Evolutionary conservation across 2,329 filamentous ascomycete genomes (phyloP).

Genomic region (Thelonectria rubi): DNA sequence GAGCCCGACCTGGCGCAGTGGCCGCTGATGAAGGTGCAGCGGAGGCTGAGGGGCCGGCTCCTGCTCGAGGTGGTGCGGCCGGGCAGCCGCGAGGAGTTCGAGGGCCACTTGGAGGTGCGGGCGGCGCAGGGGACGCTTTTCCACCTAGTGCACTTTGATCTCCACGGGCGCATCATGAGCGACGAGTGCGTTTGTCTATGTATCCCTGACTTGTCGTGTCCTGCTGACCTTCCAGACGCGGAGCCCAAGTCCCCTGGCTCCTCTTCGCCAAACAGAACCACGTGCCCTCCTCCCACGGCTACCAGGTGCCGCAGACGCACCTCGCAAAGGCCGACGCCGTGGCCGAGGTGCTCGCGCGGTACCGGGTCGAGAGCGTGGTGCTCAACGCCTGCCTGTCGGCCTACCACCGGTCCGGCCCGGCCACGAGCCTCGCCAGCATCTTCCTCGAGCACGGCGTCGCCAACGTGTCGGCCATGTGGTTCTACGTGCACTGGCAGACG

Average conservation of each 20-base stretch:
- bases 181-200: slow-evolving; percentile 10
- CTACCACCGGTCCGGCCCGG: slow-evolving; percentile 12
- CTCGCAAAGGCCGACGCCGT: slow-evolving; percentile 19
- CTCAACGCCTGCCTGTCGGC: slow-evolving; percentile 23
- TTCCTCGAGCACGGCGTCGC: slow-evolving; percentile 13
- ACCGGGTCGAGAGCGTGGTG: slow-evolving; percentile 20
- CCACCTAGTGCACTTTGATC: slow-evolving; percentile 21
- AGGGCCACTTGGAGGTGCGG: slow-evolving; percentile 15
- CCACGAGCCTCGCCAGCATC: slow-evolving; percentile 18
- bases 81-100: slow-evolving; percentile 19
- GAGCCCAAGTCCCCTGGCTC: slow-evolving; percentile 18
- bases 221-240: slow-evolving; percentile 9
- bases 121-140: slow-evolving; percentile 12
- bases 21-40: slow-evolving; percentile 22
- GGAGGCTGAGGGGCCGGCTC: slow-evolving; percentile 17
- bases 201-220: neutral
- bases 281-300: slow-evolving; percentile 8
- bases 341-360: slow-evolving; percentile 9
- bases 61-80: slow-evolving; percentile 23
- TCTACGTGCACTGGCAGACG: slow-evolving; percentile 21
- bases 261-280: slow-evolving; percentile 20
- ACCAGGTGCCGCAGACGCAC: slow-evolving; percentile 20
- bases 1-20: slow-evolving; percentile 21
- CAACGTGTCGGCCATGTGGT: slow-evolving; percentile 23
- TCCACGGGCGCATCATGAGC: slow-evolving; percentile 12